phyloP scores from a whole-genome alignment of 2,329 filamentous ascomycete genomes.

The Bipolaris sorokiniana region DNA sequence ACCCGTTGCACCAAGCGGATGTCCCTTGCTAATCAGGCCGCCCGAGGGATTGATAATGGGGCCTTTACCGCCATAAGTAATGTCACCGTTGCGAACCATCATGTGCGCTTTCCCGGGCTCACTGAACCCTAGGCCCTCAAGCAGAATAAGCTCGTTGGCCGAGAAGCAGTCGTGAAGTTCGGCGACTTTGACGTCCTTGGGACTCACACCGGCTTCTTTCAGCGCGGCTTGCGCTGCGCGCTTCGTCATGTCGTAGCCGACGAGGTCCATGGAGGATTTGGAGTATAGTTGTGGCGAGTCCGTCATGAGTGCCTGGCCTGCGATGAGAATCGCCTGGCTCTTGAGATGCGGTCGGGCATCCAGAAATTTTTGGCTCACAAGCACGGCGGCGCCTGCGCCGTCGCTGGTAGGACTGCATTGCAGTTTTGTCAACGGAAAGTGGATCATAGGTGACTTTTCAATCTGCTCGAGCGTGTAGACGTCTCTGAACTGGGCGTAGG shows the following conservation, averaged over 20 bases:
- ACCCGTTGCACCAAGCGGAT: slow-evolving; percentile 89
- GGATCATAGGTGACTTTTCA: slow-evolving; percentile 74
- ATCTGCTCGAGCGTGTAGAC: slow-evolving; percentile 88
- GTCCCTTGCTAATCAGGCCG: slow-evolving; percentile 91
- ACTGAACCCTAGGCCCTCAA: slow-evolving; percentile 81
- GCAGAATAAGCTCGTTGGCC: slow-evolving; percentile 86
- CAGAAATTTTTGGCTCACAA: slow-evolving; percentile 88
- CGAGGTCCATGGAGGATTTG: slow-evolving; percentile 79
- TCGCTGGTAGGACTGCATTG: slow-evolving; percentile 97
- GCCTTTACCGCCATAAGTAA: slow-evolving; percentile 80
- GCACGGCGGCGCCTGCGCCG: slow-evolving; percentile 83
- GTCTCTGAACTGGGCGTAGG: slow-evolving; percentile 92
- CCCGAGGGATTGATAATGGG: slow-evolving; percentile 89
- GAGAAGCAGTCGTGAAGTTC: slow-evolving; percentile 98
- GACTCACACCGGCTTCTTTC: slow-evolving; percentile 70
- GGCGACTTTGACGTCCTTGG: slow-evolving; percentile 77
- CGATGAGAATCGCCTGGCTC: slow-evolving; percentile 80
- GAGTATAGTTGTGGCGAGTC: slow-evolving; percentile 82
- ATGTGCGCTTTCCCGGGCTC: slow-evolving; percentile 86
- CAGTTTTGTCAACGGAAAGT: slow-evolving; percentile 87
- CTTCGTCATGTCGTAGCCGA: slow-evolving; percentile 86
- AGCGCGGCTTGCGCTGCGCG: slow-evolving; percentile 71
- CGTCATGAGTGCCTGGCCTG: slow-evolving; percentile 82
- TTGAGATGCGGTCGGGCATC: slow-evolving; percentile 81
- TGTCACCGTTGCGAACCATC: slow-evolving; percentile 83